These are phyloP conservation scores for Exutisphaerella laricina DNA, from an alignment of 2,329 filamentous ascomycete species.

Conservation along the genomic window DNA sequence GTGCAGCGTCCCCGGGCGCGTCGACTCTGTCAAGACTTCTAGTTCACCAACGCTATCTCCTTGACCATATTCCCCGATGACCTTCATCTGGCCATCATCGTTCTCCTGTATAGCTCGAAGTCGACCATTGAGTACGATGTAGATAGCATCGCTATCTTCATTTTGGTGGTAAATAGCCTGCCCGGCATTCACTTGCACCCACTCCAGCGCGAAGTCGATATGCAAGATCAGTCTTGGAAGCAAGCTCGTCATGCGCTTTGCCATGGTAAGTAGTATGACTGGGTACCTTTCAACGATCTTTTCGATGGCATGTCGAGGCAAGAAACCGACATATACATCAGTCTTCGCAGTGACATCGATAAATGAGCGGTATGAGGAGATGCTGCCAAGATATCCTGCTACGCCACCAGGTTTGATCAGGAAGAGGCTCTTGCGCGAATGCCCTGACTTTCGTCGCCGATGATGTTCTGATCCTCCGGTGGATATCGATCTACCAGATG, in stretches of 20 bases:
- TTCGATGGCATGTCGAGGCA: slow-evolving; percentile 79
- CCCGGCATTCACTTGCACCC: slow-evolving; percentile 93
- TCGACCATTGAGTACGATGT: slow-evolving; percentile 92
- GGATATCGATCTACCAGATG: slow-evolving; percentile 20
- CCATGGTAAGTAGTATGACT: slow-evolving; percentile 88
- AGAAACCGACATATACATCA: slow-evolving; percentile 94
- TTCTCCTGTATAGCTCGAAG: slow-evolving; percentile 78
- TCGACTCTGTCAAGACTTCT: slow-evolving; percentile 92
- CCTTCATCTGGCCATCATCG: slow-evolving; percentile 73
- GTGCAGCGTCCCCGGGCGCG: slow-evolving; percentile 83
- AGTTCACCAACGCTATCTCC: slow-evolving; percentile 96
- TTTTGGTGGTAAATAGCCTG: slow-evolving; percentile 91
- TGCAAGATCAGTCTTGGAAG: slow-evolving; percentile 86
- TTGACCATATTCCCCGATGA: slow-evolving; percentile 89
- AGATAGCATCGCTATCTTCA: slow-evolving; percentile 96
- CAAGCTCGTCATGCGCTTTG: slow-evolving; percentile 84
- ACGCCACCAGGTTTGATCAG: slow-evolving; percentile 91
- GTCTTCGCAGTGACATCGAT: slow-evolving; percentile 97
- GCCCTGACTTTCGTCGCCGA: slow-evolving; percentile 37
- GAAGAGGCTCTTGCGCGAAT: slow-evolving; percentile 64
- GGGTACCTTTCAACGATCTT: slow-evolving; percentile 90
- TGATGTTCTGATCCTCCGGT: slow-evolving; percentile 28
- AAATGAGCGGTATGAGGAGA: slow-evolving; percentile 93
- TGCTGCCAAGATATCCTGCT: slow-evolving; percentile 87
- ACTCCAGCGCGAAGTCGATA: slow-evolving; percentile 97